A percentile compares a stretch with the other conserved stretches of the same genome.
These are phyloP conservation scores for Globisporangium okanoganense DNA, from an alignment of 352 stramenopile genomes.

Conservation along the genomic window DNA sequence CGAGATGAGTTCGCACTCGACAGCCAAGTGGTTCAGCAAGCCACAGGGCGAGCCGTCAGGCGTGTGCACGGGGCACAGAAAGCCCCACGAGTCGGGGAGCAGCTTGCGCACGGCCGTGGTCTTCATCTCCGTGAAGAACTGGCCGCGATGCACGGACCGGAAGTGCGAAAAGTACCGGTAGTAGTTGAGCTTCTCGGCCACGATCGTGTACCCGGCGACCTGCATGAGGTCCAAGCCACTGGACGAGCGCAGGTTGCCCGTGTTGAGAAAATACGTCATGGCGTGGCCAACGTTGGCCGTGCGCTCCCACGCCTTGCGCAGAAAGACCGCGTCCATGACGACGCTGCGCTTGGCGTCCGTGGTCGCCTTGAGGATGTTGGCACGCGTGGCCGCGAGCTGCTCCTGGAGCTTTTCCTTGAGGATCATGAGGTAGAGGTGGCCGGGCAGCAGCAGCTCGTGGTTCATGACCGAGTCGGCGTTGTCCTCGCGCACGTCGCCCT, in stretches of 20 bases:
- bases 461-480: constrained; percentile 99
- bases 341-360: constrained; percentile 49
- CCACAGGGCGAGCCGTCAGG: constrained; percentile 98
- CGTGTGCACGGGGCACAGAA: constrained; percentile 99
- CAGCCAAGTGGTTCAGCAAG: constrained; percentile 97
- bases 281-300: constrained; percentile 90
- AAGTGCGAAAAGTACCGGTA: constrained; percentile 99
- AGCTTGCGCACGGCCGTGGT: constrained; percentile 98
- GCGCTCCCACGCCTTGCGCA: constrained; percentile 93
- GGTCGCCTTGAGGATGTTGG: constrained; percentile 78
- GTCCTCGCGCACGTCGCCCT: constrained; percentile 93
- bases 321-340: constrained; percentile 83
- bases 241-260: constrained; percentile 96
- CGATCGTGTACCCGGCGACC: constrained; percentile 97
- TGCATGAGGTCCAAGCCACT: constrained; percentile 98
- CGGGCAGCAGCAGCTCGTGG: constrained; percentile 95
- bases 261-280: constrained; percentile 99
- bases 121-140: constrained; percentile 99
- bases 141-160: constrained; percentile 96
- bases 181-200: constrained; percentile 99
- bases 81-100: constrained; percentile 98
- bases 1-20: constrained; percentile 88
- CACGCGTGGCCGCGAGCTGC: constrained; percentile 71
- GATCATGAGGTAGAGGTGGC: constrained; percentile 95
- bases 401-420: constrained; percentile 99